Evolutionary conservation across 805 yeast species (phyloP), one percentile per base, ranked within the genome.

Genomic region (Metschnikowia vanudenii): DNA sequence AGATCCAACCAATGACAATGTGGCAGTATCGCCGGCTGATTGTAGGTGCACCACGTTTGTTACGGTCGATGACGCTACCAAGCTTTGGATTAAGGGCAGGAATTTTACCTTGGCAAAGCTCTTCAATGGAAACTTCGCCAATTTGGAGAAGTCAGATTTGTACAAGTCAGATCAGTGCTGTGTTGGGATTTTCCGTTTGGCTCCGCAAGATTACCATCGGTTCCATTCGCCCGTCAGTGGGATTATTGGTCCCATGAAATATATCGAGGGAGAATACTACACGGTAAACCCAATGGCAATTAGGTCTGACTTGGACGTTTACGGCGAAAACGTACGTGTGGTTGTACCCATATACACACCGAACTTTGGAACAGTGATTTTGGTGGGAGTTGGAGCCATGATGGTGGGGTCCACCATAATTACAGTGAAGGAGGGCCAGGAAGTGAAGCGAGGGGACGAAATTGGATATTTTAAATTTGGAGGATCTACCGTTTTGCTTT

Each of bases 271-370:
- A 0, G 94, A 90, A 58, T 92, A 92, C 62, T 92, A 88, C 62
- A 92, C 98, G 0, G 99, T 92, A 16, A 92, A 92, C 59, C 98
- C 98, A 1, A 92, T 92, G 98, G 98, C 98, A 0, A 79, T 94
- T 29, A 68, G 98, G 46, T 86, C 96, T 2, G 79, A 81, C 10
- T 67, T 92, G 46, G 98, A 92, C 63, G 97, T 92, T 1, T 94
- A 81, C 67, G 96, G 97, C 8, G 97, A 91, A 57, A 92, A 92
- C 58, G 82, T 88, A 1, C 74, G 98, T 33, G 83, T 84, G 3
- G 68, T 90, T 1, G 74, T 91, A 2, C 90, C 96, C 0, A 82
- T 92, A 17, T 80, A 85, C 26, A 80, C 96, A 1, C 73, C 76
- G 28, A 70, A 77, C n/a, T 91, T 88, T 62, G 97, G 97, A 0